A percentile compares a stretch with the other conserved stretches of the same genome.
Conservation (phyloP, 1,284 basidiomycete genomes). For the Coniferiporia sulphurascens region DNA sequence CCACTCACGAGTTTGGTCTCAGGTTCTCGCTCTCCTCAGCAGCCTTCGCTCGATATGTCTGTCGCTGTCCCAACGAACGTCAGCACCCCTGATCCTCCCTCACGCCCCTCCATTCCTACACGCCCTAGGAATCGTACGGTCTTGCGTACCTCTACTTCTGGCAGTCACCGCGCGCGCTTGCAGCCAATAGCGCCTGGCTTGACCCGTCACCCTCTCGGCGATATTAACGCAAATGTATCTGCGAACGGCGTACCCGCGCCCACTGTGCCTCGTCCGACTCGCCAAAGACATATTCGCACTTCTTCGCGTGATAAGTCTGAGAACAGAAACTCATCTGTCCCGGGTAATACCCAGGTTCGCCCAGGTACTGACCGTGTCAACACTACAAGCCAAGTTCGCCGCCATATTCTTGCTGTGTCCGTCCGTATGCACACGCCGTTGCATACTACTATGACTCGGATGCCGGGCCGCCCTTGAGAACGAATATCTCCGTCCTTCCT, state of each 20-base stretch:
- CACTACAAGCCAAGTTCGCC: background rate
- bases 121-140: background rate
- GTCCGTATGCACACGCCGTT: background rate
- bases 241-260: background rate
- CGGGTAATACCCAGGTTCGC: background rate
- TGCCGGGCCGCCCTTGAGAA: too few species aligned
- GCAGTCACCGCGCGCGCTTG: background rate
- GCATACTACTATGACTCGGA: background rate
- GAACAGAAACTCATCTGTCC: background rate
- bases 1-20: background rate
- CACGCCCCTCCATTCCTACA: background rate
- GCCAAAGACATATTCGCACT: background rate
- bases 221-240: background rate
- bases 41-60: background rate
- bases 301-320: background rate
- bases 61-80: background rate
- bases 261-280: background rate
- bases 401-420: background rate
- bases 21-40: background rate
- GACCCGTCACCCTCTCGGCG: background rate
- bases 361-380: background rate
- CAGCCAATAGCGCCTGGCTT: background rate
- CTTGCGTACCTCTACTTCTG: background rate
- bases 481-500: too few species aligned
- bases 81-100: background rate